Evolutionary conservation across 495 filamentous ascomycete species (phyloP), one percentile per base, ranked within the genome.

Genomic region (Neurospora tetraspora): DNA sequence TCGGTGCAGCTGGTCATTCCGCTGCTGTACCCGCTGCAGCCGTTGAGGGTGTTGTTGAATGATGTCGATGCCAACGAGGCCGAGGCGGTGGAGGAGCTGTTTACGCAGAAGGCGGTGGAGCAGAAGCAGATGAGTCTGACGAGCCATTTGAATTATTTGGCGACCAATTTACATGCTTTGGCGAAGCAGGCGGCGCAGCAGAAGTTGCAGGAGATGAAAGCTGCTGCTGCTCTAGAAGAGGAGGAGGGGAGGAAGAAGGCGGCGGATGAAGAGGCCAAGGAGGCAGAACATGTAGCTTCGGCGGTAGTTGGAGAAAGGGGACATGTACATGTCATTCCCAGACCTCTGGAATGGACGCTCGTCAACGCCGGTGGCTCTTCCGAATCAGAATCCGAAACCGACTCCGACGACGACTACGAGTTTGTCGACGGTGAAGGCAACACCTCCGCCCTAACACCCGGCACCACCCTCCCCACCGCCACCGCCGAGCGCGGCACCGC

Each of bases 341-440:
- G 93, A 6, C 94, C 94, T 2, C 91, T 92, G 3, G 94, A 97
- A 77, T 97, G 94, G 94, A 82, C 85, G 9, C 76, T 84, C 1
- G 84, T 82, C 20, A 79, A 86, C 27, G 53, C 27, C 27, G 53
- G 18, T 16, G 53, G 53, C 0, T 65, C 53, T 34, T 65, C 53
- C 1, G 83, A 83, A 39, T 80, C 79, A 23, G 80, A 80, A 37
- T 79, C 77, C 12, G 53, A 65, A 1, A 65, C 53, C 2, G 82
- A 81, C 36, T 80, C 78, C 20, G 80, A 82, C 27, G 81, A 79
- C 34, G 76, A 77, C 14, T 61, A 71, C 9, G 72, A 71, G 34
- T 68, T 73, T 5, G 83, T 86, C 27, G 85, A 85, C 61, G 80
- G 82, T 18, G 78, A 80, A 61, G 74, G 73, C 38, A 83, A 85